phyloP scores from a whole-genome alignment of 441 rosid genomes.

The Gossypium armourianum region DNA sequence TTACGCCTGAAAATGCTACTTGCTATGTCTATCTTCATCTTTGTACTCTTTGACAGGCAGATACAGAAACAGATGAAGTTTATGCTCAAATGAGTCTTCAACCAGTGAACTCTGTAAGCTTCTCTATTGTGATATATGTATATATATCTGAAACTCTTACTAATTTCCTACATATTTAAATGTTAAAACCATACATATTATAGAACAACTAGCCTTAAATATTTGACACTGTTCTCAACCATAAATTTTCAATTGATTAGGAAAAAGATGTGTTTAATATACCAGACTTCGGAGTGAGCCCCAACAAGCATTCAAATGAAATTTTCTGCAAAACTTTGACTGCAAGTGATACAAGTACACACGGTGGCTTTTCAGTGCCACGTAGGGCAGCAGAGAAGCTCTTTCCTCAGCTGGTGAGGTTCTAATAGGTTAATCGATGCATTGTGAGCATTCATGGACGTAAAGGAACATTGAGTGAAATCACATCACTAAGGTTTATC shows the following conservation, averaged over 20 bases:
- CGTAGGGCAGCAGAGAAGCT: constrained; percentile 98
- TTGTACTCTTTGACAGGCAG: constrained; percentile 44
- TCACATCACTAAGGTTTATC: neutral
- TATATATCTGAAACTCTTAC: neutral
- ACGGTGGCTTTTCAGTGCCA: constrained; percentile 96
- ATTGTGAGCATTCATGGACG: neutral
- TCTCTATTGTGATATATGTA: constrained; percentile 2
- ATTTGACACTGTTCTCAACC: neutral
- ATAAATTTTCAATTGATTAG: constrained; percentile 25
- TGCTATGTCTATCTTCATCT: neutral
- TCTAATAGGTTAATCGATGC: neutral
- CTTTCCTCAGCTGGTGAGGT: constrained; percentile 69
- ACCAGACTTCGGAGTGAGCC: constrained; percentile 72
- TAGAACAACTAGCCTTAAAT: neutral
- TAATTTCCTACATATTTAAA: neutral
- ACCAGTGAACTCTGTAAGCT: constrained; percentile 70
- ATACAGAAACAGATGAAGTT: constrained; percentile 80
- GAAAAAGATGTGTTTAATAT: constrained; percentile 79
- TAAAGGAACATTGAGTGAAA: neutral
- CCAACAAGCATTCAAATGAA: constrained; percentile 75
- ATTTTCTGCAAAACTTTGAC: constrained; percentile 87
- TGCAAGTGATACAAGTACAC: constrained; percentile 92
- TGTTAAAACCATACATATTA: neutral
- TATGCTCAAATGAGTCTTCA: constrained; percentile 95
- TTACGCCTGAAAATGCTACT: constrained; percentile 2